These are phyloP conservation scores for Auricularia auricula-judae DNA, from an alignment of 768 basidiomycete species.

Conservation along the genomic window DNA sequence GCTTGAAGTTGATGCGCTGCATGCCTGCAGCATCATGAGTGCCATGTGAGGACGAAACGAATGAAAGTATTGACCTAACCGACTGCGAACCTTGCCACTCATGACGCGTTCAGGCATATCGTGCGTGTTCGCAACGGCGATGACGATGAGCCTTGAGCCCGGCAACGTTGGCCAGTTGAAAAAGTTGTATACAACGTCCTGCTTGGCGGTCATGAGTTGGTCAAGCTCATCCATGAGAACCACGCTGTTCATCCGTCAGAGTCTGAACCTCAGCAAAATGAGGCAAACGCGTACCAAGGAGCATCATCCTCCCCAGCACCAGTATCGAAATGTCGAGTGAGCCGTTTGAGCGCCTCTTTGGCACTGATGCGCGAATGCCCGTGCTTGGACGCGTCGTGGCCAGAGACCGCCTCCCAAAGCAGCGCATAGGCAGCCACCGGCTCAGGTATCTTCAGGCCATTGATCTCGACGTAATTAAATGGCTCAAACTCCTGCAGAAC, in stretches of 20 bases:
- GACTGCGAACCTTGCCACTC: slow-evolving; percentile 83
- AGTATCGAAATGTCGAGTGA: slow-evolving; percentile 68
- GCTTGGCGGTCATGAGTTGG: slow-evolving; percentile 89
- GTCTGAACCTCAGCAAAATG: slow-evolving; percentile 14
- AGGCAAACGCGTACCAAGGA: slow-evolving; percentile 82
- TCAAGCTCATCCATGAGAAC: slow-evolving; percentile 99
- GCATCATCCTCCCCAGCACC: slow-evolving; percentile 37
- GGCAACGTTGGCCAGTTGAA: slow-evolving; percentile 97
- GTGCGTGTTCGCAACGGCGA: slow-evolving; percentile 98
- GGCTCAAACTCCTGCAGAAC: slow-evolving; percentile 71
- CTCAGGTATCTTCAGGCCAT: slow-evolving; percentile 87
- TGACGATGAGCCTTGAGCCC: slow-evolving; percentile 81
- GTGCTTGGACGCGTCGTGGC: slow-evolving; percentile 51
- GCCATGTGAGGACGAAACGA: neutral
- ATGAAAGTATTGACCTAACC: slow-evolving; percentile 51
- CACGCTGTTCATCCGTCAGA: slow-evolving; percentile 40
- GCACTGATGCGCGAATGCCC: slow-evolving; percentile 51
- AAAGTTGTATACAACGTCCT: slow-evolving; percentile 98
- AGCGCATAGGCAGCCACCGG: slow-evolving; percentile 86
- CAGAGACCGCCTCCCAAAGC: slow-evolving; percentile 88
- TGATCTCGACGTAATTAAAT: slow-evolving; percentile 96
- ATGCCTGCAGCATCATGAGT: slow-evolving; percentile 43
- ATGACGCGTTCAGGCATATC: slow-evolving; percentile 92
- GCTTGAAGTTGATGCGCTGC: slow-evolving; percentile 84
- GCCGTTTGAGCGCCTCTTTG: slow-evolving; percentile 72